A percentile compares a stretch with the other conserved stretches of the same genome.
Conservation (phyloP, 1,284 basidiomycete species). For the Mycena sp. region DNA sequence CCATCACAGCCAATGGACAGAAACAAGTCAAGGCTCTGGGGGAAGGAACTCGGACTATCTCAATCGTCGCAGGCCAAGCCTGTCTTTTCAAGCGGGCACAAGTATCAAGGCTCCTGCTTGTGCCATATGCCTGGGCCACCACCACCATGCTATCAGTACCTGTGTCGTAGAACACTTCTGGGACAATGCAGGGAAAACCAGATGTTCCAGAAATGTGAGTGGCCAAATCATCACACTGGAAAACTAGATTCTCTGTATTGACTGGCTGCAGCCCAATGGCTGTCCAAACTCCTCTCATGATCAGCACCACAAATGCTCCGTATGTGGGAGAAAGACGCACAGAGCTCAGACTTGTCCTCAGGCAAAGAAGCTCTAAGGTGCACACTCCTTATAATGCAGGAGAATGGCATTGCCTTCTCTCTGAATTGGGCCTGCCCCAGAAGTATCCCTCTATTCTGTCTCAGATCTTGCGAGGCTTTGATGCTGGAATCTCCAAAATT, state of each 20-base stretch:
- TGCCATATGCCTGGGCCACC: too few species aligned
- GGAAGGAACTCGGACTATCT: too few species aligned
- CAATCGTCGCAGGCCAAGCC: too few species aligned
- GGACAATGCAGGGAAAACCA: too few species aligned
- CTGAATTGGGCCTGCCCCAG: slow-evolving; percentile 6
- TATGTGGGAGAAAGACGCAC: slow-evolving; percentile 32
- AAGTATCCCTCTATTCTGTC: slow-evolving; percentile 28
- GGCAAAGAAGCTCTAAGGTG: slow-evolving; percentile 28
- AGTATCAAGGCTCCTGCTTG: too few species aligned
- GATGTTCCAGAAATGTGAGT: too few species aligned
- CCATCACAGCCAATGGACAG: too few species aligned
- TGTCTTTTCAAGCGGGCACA: too few species aligned
- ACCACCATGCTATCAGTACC: too few species aligned
- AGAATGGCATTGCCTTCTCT: slow-evolving; percentile 31
- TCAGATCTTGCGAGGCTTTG: slow-evolving; percentile 27
- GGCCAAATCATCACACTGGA: too few species aligned
- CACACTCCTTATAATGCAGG: slow-evolving; percentile 37
- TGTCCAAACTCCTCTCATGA: slow-evolving; percentile 3
- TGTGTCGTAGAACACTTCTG: too few species aligned
- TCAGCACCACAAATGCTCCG: slow-evolving; percentile 36
- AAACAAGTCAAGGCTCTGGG: too few species aligned
- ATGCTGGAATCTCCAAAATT: slow-evolving; percentile 28
- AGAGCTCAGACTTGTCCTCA: slow-evolving; percentile 41
- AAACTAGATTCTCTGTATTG: slow-evolving; percentile 29
- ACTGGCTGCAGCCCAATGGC: slow-evolving; percentile 28